Percentiles rank a stretch among this genome's conserved stretches.
phyloP scores from a whole-genome alignment of 148 eudicot genomes.

The Selenicereus undatus region DNA sequence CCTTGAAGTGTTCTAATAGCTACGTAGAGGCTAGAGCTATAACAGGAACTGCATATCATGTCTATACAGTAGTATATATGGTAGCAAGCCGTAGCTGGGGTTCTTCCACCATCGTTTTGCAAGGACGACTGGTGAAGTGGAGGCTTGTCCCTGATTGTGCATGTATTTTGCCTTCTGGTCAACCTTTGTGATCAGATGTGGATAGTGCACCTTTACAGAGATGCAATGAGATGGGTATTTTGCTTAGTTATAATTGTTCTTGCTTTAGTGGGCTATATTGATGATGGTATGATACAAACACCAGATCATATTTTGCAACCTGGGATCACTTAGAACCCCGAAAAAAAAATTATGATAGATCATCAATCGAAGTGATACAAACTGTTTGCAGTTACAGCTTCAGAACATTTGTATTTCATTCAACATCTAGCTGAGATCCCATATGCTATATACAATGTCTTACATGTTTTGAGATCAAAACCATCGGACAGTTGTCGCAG shows the following conservation, averaged over 20 bases:
- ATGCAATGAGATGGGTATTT: not conserved
- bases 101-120: not conserved
- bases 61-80: slow-evolving; percentile 11
- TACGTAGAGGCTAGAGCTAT: slow-evolving; percentile 2
- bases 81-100: not conserved
- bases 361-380: not conserved
- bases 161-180: not conserved
- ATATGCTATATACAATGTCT: not conserved
- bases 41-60: not conserved
- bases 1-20: slow-evolving; percentile 3
- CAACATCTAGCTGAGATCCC: not conserved
- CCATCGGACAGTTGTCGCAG: not conserved
- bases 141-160: slow-evolving; percentile 5
- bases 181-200: not conserved
- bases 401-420: not conserved
- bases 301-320: not conserved
- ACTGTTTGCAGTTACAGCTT: not conserved
- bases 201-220: not conserved
- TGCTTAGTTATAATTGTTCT: not conserved
- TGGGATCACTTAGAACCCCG: not conserved
- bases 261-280: not conserved
- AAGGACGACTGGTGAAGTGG: not conserved
- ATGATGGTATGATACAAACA: not conserved
- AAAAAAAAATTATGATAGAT: not conserved
- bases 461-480: not conserved